Evolutionary conservation across 768 basidiomycete species (phyloP), one percentile per base, ranked within the genome.

Genomic region (Pleurotus citrinopileatus): DNA sequence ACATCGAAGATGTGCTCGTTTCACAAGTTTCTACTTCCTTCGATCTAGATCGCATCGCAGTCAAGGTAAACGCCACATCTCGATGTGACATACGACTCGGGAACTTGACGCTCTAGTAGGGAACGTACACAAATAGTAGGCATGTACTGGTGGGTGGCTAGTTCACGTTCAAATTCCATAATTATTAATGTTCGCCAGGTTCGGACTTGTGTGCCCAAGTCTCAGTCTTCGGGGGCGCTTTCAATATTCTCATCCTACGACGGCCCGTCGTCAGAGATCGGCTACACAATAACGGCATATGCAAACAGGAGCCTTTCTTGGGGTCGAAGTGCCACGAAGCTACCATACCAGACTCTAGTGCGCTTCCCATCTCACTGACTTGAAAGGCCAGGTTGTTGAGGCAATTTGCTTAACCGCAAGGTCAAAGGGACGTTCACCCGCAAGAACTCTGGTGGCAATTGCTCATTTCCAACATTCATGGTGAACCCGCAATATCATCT

Each of bases 401-500:
- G 25, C 53, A 37, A 5, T 2, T 42, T 13, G 23, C 1, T 5
- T 19, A 46, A 32, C 36, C 42, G 47, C 23, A 59, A 92, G 90
- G 62, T 87, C 4, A 71, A 80, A 0, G 88, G 84, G 6, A 62
- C 72, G 0, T 76, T 96, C 57, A 86, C 84, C 0, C 77, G 70
- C 29, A 84, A 84, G 59, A 91, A 83, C 25, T 81, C 91, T 0
- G 96, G 96, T 0, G 96, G 96, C 1, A 95, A 94, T 63, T 81
- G 84, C 53, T 81, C 82, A 3, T 75, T 84, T 59, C 83, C 91
- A 0, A 86, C 88, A 0, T 97, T 89, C 67, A 89, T 96, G 84
- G 68, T 81, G 45, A 98, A 98, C 63, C 95, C 95, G 0, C 93
- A 97, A 63, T 98, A 91, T 67, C 77, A 79, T 53, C 72, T 98